A percentile compares a stretch with the other conserved stretches of the same genome.
phyloP scores from a whole-genome alignment of 2,329 filamentous ascomycete species.

The Tolypocladium inflatum region DNA sequence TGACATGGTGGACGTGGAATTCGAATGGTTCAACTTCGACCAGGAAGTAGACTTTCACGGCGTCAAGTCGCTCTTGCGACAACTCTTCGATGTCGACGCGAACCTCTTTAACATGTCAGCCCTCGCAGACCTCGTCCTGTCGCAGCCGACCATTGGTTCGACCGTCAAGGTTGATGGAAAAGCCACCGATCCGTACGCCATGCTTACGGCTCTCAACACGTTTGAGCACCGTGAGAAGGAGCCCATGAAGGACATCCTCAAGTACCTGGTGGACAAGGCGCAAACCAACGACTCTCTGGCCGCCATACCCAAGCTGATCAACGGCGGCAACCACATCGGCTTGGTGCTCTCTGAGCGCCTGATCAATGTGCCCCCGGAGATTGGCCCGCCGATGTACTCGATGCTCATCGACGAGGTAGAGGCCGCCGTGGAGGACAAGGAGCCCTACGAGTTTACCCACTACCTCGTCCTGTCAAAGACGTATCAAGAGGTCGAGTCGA shows the following conservation, averaged over 20 bases:
- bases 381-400: constrained; percentile 85
- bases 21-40: constrained; percentile 97
- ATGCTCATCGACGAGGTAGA: constrained; percentile 90
- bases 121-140: constrained; percentile 76
- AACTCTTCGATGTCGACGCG: constrained; percentile 84
- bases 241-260: constrained; percentile 58
- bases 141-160: constrained; percentile 80
- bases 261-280: constrained; percentile 58
- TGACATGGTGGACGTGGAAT: constrained; percentile 89
- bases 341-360: constrained; percentile 85
- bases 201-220: constrained; percentile 81
- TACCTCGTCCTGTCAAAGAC: constrained; percentile 87
- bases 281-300: constrained; percentile 44
- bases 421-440: constrained; percentile 79
- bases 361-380: constrained; percentile 93
- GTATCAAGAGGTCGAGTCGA: constrained; percentile 82
- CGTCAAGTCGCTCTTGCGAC: constrained; percentile 78
- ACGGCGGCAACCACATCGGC: constrained; percentile 54
- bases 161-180: constrained; percentile 97
- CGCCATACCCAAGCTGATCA: constrained; percentile 47
- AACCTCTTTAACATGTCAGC: constrained; percentile 80
- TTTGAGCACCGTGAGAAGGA: constrained; percentile 68
- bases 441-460: constrained; percentile 88
- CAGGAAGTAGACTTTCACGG: constrained; percentile 89
- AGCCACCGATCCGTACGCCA: constrained; percentile 84